A percentile compares a stretch with the other conserved stretches of the same genome.
Conservation (phyloP, 305 asterid genomes). For the Fraxinus angustifolia region DNA sequence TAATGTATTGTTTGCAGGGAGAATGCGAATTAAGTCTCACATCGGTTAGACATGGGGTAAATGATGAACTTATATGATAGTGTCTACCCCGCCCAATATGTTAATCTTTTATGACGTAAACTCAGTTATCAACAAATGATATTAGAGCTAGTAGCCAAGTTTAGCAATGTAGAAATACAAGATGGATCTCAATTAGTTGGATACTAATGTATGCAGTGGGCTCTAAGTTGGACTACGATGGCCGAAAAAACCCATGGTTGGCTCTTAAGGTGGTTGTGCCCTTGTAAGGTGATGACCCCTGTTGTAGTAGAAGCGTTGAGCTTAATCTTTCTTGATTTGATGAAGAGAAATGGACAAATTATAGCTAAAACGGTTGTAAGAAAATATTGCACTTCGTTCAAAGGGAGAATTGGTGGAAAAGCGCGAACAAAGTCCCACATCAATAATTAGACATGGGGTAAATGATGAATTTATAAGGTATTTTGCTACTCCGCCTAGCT, state of each 20-base stretch:
- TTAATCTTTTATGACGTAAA: neutral
- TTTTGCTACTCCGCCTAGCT: neutral
- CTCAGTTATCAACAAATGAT: too few species aligned
- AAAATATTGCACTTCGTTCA: neutral
- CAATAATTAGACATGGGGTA: neutral
- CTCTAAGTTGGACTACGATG: neutral
- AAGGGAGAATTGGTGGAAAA: neutral
- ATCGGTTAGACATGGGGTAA: neutral
- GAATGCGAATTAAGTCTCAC: neutral
- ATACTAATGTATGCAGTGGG: neutral
- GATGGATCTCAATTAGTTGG: neutral
- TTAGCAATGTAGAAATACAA: neutral
- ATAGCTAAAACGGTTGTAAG: neutral
- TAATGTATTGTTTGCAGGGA: neutral
- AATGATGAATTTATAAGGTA: neutral
- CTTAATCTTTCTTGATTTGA: neutral
- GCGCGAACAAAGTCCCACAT: neutral
- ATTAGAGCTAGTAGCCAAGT: neutral
- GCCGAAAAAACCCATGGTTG: neutral
- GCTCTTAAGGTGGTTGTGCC: neutral
- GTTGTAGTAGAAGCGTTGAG: neutral
- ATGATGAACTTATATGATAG: neutral
- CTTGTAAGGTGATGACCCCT: neutral
- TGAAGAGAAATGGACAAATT: neutral
- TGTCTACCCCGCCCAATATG: neutral